phyloP scores from a whole-genome alignment of 441 rosid genomes.

The Mallotus japonicus region DNA sequence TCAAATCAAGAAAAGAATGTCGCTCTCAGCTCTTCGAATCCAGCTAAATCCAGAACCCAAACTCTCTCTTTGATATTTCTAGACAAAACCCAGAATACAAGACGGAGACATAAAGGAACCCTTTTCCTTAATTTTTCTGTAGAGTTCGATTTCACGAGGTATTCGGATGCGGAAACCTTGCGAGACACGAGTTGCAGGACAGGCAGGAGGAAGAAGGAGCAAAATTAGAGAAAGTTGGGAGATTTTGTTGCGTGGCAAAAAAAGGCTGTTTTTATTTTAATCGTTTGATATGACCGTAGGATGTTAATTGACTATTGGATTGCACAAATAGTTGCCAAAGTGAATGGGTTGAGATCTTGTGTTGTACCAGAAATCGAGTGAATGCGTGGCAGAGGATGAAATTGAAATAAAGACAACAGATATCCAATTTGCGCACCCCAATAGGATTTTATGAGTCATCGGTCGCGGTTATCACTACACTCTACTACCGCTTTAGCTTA shows the following conservation, averaged over 20 bases:
- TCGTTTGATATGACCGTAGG: neutral
- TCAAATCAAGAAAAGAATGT: neutral
- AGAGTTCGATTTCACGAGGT: neutral
- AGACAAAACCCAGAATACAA: conserved; percentile 20
- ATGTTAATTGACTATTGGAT: neutral
- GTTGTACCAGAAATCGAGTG: neutral
- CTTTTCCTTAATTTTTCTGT: neutral
- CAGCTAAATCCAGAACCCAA: neutral
- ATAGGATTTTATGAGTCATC: neutral
- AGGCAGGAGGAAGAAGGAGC: neutral
- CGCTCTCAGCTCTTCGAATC: conserved; percentile 11
- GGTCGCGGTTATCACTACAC: too few species aligned
- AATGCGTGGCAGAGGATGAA: neutral
- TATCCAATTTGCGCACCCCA: conserved; percentile 9
- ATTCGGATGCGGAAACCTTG: neutral
- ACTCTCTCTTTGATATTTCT: conserved; percentile 6
- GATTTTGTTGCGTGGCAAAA: neutral
- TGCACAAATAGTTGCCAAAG: too few species aligned
- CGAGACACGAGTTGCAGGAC: neutral
- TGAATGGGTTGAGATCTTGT: conserved; percentile 1
- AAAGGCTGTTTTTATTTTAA: neutral
- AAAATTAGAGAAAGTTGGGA: neutral
- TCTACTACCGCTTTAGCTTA: too few species aligned
- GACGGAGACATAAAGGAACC: conserved; percentile 1
- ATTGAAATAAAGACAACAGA: neutral